These are phyloP conservation scores for Chrysosporium keratinophilum DNA, from an alignment of 2,329 filamentous ascomycete species.

Conservation along the genomic window DNA sequence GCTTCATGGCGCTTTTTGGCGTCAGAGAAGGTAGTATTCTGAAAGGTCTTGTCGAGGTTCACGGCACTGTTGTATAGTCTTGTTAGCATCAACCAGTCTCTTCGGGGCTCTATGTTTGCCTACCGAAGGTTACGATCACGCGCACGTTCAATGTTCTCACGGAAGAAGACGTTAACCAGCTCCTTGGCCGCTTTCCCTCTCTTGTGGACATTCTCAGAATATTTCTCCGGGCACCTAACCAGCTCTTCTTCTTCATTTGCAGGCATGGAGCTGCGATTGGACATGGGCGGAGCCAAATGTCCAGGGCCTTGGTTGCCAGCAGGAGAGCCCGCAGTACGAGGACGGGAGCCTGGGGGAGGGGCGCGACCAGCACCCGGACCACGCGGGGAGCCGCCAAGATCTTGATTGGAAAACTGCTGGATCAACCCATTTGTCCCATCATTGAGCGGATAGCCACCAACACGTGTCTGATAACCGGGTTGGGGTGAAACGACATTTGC, in stretches of 20 bases:
- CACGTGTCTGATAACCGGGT: conserved; percentile 40
- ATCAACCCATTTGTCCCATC: conserved; percentile 85
- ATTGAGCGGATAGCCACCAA: conserved; percentile 46
- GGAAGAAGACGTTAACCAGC: conserved; percentile 73
- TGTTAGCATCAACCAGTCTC: background rate
- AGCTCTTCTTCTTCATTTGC: conserved; percentile 58
- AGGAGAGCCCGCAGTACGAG: conserved; percentile 67
- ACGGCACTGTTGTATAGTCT: conserved; percentile 55
- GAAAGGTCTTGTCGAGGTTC: conserved; percentile 78
- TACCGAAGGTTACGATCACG: conserved; percentile 91
- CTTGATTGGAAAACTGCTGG: conserved; percentile 95
- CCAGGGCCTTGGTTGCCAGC: conserved; percentile 47
- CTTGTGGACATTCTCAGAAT: conserved; percentile 77
- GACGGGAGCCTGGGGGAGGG: conserved; percentile 60
- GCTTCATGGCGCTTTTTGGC: conserved; percentile 74
- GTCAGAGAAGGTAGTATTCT: conserved; percentile 63
- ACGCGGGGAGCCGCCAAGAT: conserved; percentile 64
- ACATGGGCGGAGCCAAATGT: conserved; percentile 61
- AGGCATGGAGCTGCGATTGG: conserved; percentile 45
- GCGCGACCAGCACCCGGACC: conserved; percentile 45
- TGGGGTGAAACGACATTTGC: conserved; percentile 47
- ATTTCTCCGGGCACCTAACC: conserved; percentile 68
- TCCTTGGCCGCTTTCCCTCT: conserved; percentile 55
- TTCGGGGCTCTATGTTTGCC: conserved; percentile 20
- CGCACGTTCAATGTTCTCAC: conserved; percentile 93